Evolutionary conservation across 345 rosid species (phyloP).

Genomic region (Geranium rotundifolium): DNA sequence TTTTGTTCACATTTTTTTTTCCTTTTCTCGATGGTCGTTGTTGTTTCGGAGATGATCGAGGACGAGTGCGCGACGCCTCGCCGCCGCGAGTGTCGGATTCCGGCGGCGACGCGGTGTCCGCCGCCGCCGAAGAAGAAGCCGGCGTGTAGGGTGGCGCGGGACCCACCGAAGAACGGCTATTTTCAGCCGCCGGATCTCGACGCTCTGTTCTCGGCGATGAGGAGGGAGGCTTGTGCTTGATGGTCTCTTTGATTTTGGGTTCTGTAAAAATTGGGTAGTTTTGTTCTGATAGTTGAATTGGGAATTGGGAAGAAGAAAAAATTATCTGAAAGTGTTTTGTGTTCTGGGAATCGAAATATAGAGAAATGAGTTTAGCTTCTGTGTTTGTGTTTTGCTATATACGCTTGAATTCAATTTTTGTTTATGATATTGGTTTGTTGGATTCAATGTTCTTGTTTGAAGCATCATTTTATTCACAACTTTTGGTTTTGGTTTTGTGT

Average conservation of each 20-base stretch:
- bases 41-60: conserved; percentile 13
- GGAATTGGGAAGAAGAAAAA: no score
- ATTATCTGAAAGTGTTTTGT: neutral
- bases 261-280: neutral
- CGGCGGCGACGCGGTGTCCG: conserved; percentile 35
- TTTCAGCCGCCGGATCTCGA: conserved; percentile 73
- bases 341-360: neutral
- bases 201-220: conserved; percentile 28
- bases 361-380: neutral
- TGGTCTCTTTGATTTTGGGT: neutral
- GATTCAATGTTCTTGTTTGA: no score
- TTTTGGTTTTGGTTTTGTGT: no score
- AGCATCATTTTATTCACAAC: neutral
- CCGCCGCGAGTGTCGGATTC: conserved; percentile 32
- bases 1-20: conserved; percentile 11
- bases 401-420: neutral
- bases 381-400: no score
- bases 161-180: conserved; percentile 50
- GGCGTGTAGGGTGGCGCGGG: conserved; percentile 21
- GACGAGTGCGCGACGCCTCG: conserved; percentile 60
- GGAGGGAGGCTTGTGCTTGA: conserved; percentile 25
- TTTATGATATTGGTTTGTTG: neutral
- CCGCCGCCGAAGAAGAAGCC: conserved; percentile 51
- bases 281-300: neutral
- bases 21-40: conserved; percentile 14